Conservation (phyloP, 2,329 filamentous ascomycete genomes). For the Pseudogymnoascus sp. region DNA sequence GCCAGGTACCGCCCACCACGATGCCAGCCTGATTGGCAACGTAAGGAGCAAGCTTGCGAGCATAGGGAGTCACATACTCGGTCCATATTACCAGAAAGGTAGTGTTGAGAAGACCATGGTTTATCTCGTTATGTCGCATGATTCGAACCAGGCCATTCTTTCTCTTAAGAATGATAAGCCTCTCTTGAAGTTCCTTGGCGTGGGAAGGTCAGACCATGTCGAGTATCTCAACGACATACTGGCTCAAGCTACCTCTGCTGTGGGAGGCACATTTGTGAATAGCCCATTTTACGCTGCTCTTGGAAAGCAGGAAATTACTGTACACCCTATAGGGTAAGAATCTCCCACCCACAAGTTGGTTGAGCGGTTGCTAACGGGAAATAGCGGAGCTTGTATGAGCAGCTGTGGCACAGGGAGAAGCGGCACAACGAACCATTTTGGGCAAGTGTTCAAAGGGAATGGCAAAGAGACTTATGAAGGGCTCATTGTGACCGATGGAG, state of each 20-base stretch:
- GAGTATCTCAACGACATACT: constrained; percentile 46
- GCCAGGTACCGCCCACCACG: constrained; percentile 38
- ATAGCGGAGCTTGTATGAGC: constrained; percentile 56
- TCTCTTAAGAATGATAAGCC: constrained; percentile 53
- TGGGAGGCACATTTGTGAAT: constrained; percentile 53
- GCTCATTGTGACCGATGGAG: constrained; percentile 55
- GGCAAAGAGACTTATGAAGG: constrained; percentile 46
- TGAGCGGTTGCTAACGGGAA: constrained; percentile 16
- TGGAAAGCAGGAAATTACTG: constrained; percentile 52
- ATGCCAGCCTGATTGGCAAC: constrained; percentile 34
- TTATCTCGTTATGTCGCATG: constrained; percentile 60
- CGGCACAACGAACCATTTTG: constrained; percentile 55
- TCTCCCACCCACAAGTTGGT: not conserved
- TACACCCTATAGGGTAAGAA: constrained; percentile 56
- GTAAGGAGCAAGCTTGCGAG: constrained; percentile 42
- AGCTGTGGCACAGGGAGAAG: constrained; percentile 47
- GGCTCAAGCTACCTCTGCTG: constrained; percentile 45
- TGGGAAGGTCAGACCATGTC: constrained; percentile 49
- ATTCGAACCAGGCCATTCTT: constrained; percentile 49
- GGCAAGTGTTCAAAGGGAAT: constrained; percentile 50
- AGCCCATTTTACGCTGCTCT: constrained; percentile 52
- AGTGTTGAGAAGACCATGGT: constrained; percentile 54
- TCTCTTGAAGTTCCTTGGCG: constrained; percentile 52
- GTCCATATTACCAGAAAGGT: constrained; percentile 49
- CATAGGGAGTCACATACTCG: constrained; percentile 47